Evolutionary conservation across 192 early-diverging fungal genomes (phyloP).

Genomic region (Helicostylum pulchrum): DNA sequence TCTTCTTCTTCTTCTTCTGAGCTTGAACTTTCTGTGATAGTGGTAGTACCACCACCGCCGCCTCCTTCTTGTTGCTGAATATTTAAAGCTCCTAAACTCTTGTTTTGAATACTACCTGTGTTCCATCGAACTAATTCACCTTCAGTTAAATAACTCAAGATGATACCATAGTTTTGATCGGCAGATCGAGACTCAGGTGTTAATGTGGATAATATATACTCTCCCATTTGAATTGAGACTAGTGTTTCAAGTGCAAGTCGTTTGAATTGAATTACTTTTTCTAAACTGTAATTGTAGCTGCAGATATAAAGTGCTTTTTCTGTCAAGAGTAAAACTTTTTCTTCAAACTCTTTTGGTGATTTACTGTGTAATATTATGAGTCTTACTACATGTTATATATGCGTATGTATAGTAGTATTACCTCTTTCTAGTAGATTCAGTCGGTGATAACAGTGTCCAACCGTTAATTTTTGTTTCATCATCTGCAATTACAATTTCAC

Average conservation of each 20-base stretch:
- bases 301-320: slow-evolving; percentile 66
- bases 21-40: background rate
- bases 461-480: slow-evolving; percentile 59
- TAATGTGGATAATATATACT: slow-evolving; percentile 43
- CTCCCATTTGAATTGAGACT: slow-evolving; percentile 53
- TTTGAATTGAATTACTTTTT: slow-evolving; percentile 64
- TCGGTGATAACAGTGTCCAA: slow-evolving; percentile 61
- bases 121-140: slow-evolving; percentile 52
- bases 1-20: slow-evolving; percentile 4
- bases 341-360: slow-evolving; percentile 44
- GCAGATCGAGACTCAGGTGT: slow-evolving; percentile 30
- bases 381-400: background rate
- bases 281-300: slow-evolving; percentile 63
- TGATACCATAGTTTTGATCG: slow-evolving; percentile 52
- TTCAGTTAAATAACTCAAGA: slow-evolving; percentile 39
- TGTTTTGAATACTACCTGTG: slow-evolving; percentile 47
- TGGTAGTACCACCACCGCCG: background rate
- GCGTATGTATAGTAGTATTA: background rate
- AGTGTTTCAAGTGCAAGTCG: slow-evolving; percentile 57
- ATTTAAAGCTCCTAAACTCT: slow-evolving; percentile 30
- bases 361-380: background rate
- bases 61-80: slow-evolving; percentile 9
- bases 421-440: slow-evolving; percentile 9
- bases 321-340: slow-evolving; percentile 66
- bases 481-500: slow-evolving; percentile 60